Base-by-base conservation (phyloP, 2,329 filamentous ascomycete genomes). In the Dothistroma septosporum region DNA sequence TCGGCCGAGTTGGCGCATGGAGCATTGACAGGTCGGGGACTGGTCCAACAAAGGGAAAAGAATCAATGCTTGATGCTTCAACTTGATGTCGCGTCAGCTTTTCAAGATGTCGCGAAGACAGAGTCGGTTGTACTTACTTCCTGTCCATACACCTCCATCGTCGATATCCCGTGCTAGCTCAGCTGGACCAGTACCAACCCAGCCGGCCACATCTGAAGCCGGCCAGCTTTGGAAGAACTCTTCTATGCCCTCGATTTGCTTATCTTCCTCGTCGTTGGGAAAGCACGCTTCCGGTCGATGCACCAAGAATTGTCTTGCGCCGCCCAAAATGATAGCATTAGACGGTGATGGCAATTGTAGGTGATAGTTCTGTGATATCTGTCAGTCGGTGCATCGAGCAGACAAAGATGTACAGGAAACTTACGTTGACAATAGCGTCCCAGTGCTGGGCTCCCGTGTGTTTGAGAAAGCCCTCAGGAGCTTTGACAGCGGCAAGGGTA, bases 401-500 rank as follows among this genome's bases (percentile, higher is more conserved):
- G 24, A 44, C n/a, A 14, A 6, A 0, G 8, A 9, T 6, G 4
- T 22, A 21, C 4, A 14, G 1, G 1, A 10, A 32, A 53, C 63
- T 50, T 41, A 67, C 64, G 57, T 73, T 72, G 44, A 73, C 66
- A n/a, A 53, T 32, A 44, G 48, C 50, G 57, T 72, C 71, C 69
- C 69, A 74, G 28, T 74, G 72, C 58, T 74, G 71, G 12, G 72
- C 66, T 24, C 72, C 72, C 1, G 70, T 72, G 50, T 69, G 63
- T 56, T 69, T 72, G 57, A 74, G 66, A 32, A 72, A 69, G 5
- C 67, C 67, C 48, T 66, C 64, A 8, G 71, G 72, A 2, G 70
- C 70, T 61, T 72, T 71, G 59, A 74, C 65, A 4, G 71, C 70
- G 19, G 66, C 68, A n/a, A 74, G 54, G 8, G 69, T 56, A 9